These are phyloP conservation scores for Platanus orientalis DNA, from an alignment of 164 flowering plant species.

Conservation along the genomic window DNA sequence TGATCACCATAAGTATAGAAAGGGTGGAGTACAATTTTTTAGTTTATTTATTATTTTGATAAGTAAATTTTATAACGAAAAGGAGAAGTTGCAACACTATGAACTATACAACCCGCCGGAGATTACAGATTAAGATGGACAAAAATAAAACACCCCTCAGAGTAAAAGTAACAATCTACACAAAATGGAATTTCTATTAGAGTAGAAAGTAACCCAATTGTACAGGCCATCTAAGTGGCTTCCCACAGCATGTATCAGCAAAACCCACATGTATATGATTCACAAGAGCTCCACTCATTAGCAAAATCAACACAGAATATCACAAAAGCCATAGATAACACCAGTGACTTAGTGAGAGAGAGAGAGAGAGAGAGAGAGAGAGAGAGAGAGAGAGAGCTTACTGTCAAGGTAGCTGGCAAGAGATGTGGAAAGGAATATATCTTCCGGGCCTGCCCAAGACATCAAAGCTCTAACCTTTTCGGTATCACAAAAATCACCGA, in stretches of 20 bases:
- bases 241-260: neutral
- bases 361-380: conserved; percentile 5
- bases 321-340: neutral
- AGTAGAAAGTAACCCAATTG: too few species aligned
- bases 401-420: conserved; percentile 52
- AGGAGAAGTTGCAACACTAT: too few species aligned
- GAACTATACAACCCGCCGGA: too few species aligned
- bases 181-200: neutral
- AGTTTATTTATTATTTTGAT: too few species aligned
- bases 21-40: too few species aligned
- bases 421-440: conserved; percentile 42
- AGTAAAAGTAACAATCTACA: neutral
- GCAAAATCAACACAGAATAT: neutral
- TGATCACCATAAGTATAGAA: too few species aligned
- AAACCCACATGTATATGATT: neutral
- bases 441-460: conserved; percentile 52
- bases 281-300: neutral
- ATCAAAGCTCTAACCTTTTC: conserved; percentile 16
- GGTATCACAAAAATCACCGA: conserved; percentile 17
- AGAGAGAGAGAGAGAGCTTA: conserved; percentile 19
- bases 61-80: too few species aligned
- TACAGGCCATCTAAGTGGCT: too few species aligned
- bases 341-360: neutral
- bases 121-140: too few species aligned
- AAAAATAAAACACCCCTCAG: too few species aligned